A percentile compares a stretch with the other conserved stretches of the same genome.
Evolutionary conservation across 1,284 basidiomycete genomes (phyloP).

Genomic region (Meira miltonrushii): DNA sequence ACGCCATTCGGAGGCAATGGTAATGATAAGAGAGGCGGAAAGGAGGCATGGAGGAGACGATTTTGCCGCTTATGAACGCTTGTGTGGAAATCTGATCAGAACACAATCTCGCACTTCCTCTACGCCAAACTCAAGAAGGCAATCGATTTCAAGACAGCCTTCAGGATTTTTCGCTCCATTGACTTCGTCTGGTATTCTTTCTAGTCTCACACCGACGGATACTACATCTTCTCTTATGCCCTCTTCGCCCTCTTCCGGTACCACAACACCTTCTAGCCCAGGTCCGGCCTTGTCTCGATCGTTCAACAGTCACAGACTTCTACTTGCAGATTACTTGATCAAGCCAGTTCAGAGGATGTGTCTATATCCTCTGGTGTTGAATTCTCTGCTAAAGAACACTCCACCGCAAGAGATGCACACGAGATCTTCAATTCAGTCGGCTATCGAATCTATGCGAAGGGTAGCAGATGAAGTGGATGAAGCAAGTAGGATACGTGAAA

Average conservation of each 20-base stretch:
- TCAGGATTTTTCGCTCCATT: neutral
- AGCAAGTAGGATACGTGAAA: conserved; percentile 40
- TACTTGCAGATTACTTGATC: conserved; percentile 49
- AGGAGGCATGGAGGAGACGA: conserved; percentile 34
- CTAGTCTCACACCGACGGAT: neutral
- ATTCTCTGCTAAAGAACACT: conserved; percentile 42
- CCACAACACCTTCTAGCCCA: conserved; percentile 9
- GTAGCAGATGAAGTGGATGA: conserved; percentile 46
- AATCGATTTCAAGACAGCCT: neutral
- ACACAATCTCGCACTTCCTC: neutral
- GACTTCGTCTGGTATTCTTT: neutral
- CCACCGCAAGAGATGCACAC: conserved; percentile 28
- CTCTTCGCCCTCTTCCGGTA: conserved; percentile 11
- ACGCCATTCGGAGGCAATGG: conserved; percentile 46
- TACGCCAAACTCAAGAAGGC: neutral
- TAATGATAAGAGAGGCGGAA: conserved; percentile 44
- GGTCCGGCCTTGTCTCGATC: conserved; percentile 3
- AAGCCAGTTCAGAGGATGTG: conserved; percentile 51
- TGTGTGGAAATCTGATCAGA: conserved; percentile 36
- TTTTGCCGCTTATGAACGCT: conserved; percentile 43
- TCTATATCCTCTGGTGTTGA: conserved; percentile 46
- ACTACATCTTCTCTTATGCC: neutral
- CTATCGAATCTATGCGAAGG: conserved; percentile 38
- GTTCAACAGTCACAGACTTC: conserved; percentile 23
- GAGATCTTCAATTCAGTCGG: conserved; percentile 27